phyloP scores from a whole-genome alignment of 805 yeast genomes.

The Metschnikowia amazonensis region DNA sequence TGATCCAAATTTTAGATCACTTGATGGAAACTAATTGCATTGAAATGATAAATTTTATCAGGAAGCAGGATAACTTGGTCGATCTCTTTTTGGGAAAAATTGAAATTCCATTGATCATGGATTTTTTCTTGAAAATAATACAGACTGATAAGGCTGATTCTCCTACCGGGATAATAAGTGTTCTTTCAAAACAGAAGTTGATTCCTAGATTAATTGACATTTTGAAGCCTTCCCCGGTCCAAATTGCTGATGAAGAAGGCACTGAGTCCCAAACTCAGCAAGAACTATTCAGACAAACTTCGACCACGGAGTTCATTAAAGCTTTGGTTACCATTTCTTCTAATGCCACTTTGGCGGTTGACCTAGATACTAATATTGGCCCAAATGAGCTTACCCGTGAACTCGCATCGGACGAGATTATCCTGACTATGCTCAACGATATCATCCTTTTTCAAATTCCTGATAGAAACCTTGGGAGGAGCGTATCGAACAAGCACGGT shows the following conservation, averaged over 20 bases:
- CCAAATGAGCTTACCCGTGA: constrained; percentile 93
- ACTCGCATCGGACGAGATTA: constrained; percentile 70
- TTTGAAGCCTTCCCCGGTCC: constrained; percentile 52
- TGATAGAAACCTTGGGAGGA: background rate
- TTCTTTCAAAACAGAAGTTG: constrained; percentile 66
- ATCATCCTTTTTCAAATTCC: constrained; percentile 50
- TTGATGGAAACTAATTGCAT: constrained; percentile 59
- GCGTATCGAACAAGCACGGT: constrained; percentile 67
- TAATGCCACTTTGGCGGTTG: constrained; percentile 63
- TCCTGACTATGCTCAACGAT: constrained; percentile 62
- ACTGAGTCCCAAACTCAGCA: constrained; percentile 1
- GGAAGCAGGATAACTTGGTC: constrained; percentile 66
- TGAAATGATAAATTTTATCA: constrained; percentile 68
- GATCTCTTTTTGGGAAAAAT: constrained; percentile 79
- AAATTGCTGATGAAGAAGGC: constrained; percentile 14
- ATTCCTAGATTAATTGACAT: constrained; percentile 70
- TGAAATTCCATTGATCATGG: constrained; percentile 93
- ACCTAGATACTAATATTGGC: constrained; percentile 88
- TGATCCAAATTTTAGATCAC: constrained; percentile 74
- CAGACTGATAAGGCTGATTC: constrained; percentile 89
- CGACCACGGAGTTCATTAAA: constrained; percentile 92
- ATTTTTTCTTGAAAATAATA: constrained; percentile 80
- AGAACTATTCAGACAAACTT: constrained; percentile 60
- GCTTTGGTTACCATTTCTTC: constrained; percentile 94
- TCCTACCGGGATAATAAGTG: constrained; percentile 82